Evolutionary conservation across 441 rosid species (phyloP).

Genomic region (Gossypium schwendimanii): DNA sequence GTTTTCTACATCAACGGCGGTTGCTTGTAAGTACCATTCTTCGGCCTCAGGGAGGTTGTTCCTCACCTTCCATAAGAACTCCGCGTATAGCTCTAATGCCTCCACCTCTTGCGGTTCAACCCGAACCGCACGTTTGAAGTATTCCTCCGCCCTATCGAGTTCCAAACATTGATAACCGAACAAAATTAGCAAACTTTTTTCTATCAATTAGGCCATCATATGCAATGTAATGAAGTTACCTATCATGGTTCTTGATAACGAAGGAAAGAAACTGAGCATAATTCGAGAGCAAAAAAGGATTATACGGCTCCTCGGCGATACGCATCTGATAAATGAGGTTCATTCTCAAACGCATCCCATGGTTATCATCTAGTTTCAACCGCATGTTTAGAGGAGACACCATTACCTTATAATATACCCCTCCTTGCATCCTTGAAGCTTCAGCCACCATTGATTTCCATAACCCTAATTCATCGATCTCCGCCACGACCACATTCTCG

Average conservation of each 20-base stretch:
- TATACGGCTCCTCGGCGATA: slow-evolving; percentile 53
- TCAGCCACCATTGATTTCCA: slow-evolving; percentile 50
- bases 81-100: slow-evolving; percentile 50
- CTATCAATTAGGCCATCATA: background rate
- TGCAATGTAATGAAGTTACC: slow-evolving; percentile 20
- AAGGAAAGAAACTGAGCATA: slow-evolving; percentile 69
- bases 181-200: background rate
- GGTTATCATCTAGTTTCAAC: slow-evolving; percentile 39
- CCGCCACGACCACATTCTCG: background rate
- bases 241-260: slow-evolving; percentile 49
- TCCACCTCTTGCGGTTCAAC: slow-evolving; percentile 57
- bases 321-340: slow-evolving; percentile 48
- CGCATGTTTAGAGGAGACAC: slow-evolving; percentile 34
- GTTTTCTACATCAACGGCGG: slow-evolving; percentile 45
- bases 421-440: slow-evolving; percentile 34
- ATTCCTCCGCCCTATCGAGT: slow-evolving; percentile 61
- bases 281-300: slow-evolving; percentile 53
- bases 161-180: background rate
- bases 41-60: slow-evolving; percentile 71
- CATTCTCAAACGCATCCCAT: slow-evolving; percentile 39
- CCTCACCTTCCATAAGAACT: slow-evolving; percentile 65
- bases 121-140: slow-evolving; percentile 59
- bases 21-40: slow-evolving; percentile 58
- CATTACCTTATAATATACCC: slow-evolving; percentile 18
- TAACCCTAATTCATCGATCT: slow-evolving; percentile 28